phyloP scores from a whole-genome alignment of 2,329 filamentous ascomycete species.

The Botrytis galanthina region DNA sequence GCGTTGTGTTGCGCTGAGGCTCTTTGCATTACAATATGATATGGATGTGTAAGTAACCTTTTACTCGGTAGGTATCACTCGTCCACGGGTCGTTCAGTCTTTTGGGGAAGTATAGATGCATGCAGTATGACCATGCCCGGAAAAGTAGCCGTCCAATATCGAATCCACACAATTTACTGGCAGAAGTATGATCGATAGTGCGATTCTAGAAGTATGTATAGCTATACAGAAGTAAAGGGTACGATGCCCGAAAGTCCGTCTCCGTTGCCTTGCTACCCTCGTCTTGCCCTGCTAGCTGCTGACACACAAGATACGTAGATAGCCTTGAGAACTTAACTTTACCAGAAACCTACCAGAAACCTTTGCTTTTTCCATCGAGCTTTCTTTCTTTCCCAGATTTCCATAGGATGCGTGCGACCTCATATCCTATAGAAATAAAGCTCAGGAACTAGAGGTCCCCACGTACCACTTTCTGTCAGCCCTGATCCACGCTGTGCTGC shows the following conservation, averaged over 20 bases:
- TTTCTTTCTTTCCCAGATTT: neutral
- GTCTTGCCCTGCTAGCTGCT: neutral
- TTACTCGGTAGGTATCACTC: neutral
- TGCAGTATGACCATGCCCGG: conserved; percentile 1
- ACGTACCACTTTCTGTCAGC: neutral
- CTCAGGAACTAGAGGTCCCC: neutral
- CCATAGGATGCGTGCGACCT: neutral
- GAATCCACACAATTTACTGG: conserved; percentile 1
- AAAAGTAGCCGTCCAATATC: neutral
- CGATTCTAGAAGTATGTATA: neutral
- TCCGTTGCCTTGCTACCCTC: neutral
- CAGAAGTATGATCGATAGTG: neutral
- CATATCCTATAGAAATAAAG: neutral
- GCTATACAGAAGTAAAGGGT: neutral
- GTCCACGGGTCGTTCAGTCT: neutral
- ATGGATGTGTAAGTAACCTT: neutral
- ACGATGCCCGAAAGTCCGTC: neutral
- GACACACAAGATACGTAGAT: neutral
- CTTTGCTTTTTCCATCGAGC: neutral
- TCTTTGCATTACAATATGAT: neutral
- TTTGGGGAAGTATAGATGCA: neutral
- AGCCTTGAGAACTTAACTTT: neutral
- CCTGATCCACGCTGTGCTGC: neutral
- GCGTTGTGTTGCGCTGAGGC: conserved; percentile 13
- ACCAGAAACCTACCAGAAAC: neutral